Evolutionary conservation across 768 basidiomycete species (phyloP).

Genomic region (Aureoboletus auriporus): DNA sequence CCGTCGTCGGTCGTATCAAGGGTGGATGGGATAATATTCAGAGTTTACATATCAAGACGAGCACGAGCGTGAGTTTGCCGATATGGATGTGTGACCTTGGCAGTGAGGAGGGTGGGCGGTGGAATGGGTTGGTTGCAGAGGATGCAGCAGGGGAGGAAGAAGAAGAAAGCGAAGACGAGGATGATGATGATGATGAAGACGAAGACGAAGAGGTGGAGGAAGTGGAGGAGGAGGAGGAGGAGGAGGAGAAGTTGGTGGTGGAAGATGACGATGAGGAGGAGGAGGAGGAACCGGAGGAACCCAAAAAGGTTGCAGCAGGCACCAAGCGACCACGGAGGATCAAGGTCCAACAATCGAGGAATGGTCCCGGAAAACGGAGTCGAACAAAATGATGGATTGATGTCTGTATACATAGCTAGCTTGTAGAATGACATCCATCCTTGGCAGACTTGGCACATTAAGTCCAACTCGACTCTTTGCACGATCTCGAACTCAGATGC

Average conservation of each 20-base stretch:
- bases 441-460: slow-evolving; percentile 3
- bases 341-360: background rate
- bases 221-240: background rate
- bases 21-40: slow-evolving; percentile 91
- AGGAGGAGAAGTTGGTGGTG: background rate
- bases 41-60: slow-evolving; percentile 86
- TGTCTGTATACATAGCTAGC: too few species aligned
- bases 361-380: background rate
- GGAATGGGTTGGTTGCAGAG: slow-evolving; percentile 24
- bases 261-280: too few species aligned
- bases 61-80: slow-evolving; percentile 77
- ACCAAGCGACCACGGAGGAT: background rate
- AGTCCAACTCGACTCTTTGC: background rate
- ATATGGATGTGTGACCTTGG: slow-evolving; percentile 85
- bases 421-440: slow-evolving; percentile 5
- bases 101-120: slow-evolving; percentile 33
- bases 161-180: background rate
- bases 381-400: background rate
- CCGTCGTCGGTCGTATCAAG: slow-evolving; percentile 62
- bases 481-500: slow-evolving; percentile 1
- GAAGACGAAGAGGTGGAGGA: background rate
- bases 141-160: slow-evolving; percentile 2
- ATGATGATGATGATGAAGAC: background rate
- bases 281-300: too few species aligned
- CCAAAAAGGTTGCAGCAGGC: background rate